Base-by-base conservation (phyloP, 1,284 basidiomycete genomes). In the Coniferiporia weirii region DNA sequence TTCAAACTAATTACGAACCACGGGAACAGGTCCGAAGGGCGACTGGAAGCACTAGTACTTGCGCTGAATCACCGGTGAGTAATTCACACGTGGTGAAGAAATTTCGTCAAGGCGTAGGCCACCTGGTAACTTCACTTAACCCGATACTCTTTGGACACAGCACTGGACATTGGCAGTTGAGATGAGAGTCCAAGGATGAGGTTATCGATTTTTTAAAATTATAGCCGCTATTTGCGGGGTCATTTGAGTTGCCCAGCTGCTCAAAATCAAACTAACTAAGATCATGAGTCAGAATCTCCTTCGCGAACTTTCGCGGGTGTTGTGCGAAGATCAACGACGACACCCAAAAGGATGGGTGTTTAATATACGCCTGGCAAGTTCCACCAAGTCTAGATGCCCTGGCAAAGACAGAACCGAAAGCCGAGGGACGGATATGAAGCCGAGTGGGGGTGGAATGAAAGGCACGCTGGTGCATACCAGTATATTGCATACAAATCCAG, bases 21-120 rank as follows among this genome's bases (percentile, higher is more conserved):
- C 44, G 15, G 44, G 44, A 20, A 46, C 44, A 46, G 15, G 15
- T 46, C 44, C n/a, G 44, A 4, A n/a, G 19, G 17, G 17, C 12
- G 44, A 6, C n/a, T 20, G 17, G 44, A 46, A 46, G 44, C 44
- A 46, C 44, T 27, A 27, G 27, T 27, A 27, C 27, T n/a, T 20
- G 44, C 44, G 44, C 44, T 55, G 53, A 55, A 34, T 47, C 53
- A 55, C 27, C 53, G 51, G 17, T 55, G 40, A 46, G 43, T 32
- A 47, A 19, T 43, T 27, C n/a, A 19, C 19, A 55, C 43, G 45
- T 45, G 53, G 40, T 22, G n/a, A 44, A 46, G 20, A 12, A 36
- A 32, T 22, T 54, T 32, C 32, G 13, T 34, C 40, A 5, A 27
- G 27, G 27, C 27, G 27, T 5, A 27, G 5, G 27, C 27, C 27